A percentile compares a stretch with the other conserved stretches of the same genome.
These are phyloP conservation scores for Thraustochytrium sp. DNA, from an alignment of 352 stramenopile genomes.

Conservation along the genomic window DNA sequence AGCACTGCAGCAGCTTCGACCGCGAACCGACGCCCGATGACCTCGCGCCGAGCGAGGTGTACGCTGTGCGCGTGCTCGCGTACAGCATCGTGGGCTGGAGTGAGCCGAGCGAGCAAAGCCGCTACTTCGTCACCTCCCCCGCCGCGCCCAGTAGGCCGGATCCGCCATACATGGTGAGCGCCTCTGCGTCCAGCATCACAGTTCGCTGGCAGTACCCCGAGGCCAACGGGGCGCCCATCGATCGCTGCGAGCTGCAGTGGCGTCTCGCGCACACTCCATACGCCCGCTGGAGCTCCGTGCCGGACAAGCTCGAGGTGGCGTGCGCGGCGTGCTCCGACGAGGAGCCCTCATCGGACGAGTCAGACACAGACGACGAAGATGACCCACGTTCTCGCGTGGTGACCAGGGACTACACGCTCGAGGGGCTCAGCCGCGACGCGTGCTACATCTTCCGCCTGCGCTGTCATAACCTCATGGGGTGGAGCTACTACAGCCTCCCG, in stretches of 20 bases:
- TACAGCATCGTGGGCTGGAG: conserved; percentile 41
- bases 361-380: conserved; percentile 34
- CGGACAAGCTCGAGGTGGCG: not conserved
- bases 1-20: conserved; percentile 20
- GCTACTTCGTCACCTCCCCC: not conserved
- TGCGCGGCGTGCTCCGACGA: not conserved
- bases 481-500: conserved; percentile 29
- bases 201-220: conserved; percentile 18
- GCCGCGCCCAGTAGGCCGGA: not conserved
- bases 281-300: not conserved
- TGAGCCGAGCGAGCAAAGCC: conserved; percentile 4
- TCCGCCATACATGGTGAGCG: not conserved
- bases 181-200: not conserved
- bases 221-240: conserved; percentile 10
- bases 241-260: conserved; percentile 29
- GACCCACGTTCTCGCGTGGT: not conserved
- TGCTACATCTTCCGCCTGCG: conserved; percentile 10
- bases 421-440: not conserved
- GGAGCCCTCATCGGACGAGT: conserved; percentile 28
- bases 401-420: not conserved
- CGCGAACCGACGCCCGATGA: not conserved
- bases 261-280: not conserved
- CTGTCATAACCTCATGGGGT: conserved; percentile 33
- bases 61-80: conserved; percentile 15
- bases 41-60: conserved; percentile 19